Evolutionary conservation across 352 stramenopile species (phyloP), one percentile per base, ranked within the genome.

Genomic region (Pythium apleroticum): DNA sequence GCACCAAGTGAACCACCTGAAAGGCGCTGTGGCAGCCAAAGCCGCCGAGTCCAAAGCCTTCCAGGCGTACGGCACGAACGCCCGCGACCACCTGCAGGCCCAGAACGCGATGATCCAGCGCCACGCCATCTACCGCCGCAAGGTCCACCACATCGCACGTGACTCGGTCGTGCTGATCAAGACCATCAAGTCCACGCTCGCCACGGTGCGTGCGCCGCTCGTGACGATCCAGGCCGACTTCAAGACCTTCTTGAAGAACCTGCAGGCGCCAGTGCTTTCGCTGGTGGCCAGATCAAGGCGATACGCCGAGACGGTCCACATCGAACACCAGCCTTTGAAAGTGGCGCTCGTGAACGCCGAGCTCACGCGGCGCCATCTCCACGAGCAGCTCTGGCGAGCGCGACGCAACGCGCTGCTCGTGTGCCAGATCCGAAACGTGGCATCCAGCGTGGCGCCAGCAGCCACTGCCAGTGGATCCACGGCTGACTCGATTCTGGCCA

Each of bases 1-100:
- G 65, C 78, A 86, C 57, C 80, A 89, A 41, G 68, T 81, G 19
- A 88, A 90, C 55, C 80, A 88, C 31, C 60, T 93, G 7, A 93
- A 93, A 71, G 84, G 81, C 0, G 75, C 80, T 0, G 84, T 91
- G 25, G 83, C 84, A 0, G 84, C 84, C 14, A 93, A 91, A 66
- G 67, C 71, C 11, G 84, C 84, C 12, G 81, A 93, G 64, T 80
- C 81, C 3, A 86, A 84, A 41, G 81, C 84, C 1, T 91, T 91
- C 50, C 84, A 91, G 49, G 73, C 84, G 2, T 91, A 91, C 27
- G 81, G 80, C 20, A 73, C 63, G 17, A 89, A 83, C 24, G 81
- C 78, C 15, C 69, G 83, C 7, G 83, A 90, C 27, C 79, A 89
- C 55, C 59, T 90, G 31, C 81, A 90, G 57, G 61, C 66, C 20